phyloP scores from a whole-genome alignment of 176 grass and related monocot species.

The Bonia amplexicaulis region DNA sequence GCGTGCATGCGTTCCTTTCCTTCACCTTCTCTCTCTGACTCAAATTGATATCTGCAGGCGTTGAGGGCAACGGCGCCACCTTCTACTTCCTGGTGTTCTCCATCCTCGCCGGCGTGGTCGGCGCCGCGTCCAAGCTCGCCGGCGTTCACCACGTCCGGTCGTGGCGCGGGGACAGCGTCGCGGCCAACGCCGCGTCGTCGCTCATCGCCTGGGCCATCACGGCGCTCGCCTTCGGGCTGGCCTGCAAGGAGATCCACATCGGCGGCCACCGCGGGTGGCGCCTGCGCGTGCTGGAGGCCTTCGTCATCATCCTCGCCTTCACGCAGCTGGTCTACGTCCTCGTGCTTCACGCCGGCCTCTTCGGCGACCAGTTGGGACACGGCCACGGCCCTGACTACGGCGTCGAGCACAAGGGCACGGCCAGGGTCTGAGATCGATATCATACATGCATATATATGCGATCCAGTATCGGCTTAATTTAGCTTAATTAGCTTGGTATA shows the following conservation, averaged over 20 bases:
- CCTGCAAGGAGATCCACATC: constrained; percentile 75
- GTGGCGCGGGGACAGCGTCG: constrained; percentile 58
- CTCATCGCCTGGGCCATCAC: constrained; percentile 70
- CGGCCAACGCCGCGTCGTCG: constrained; percentile 40
- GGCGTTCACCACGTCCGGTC: constrained; percentile 54
- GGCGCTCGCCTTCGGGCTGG: constrained; percentile 67
- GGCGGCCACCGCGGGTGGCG: constrained; percentile 60
- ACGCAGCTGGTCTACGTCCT: constrained; percentile 83
- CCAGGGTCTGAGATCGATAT: constrained; percentile 23
- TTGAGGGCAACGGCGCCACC: constrained; percentile 70
- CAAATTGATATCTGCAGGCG: constrained; percentile 2
- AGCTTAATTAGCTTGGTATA: too few species aligned
- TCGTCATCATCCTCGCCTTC: constrained; percentile 75
- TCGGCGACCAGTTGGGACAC: constrained; percentile 8
- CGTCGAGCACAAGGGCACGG: constrained; percentile 46
- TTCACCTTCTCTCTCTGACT: too few species aligned
- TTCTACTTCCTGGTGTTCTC: constrained; percentile 80
- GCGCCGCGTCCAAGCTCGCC: constrained; percentile 45
- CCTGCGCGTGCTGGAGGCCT: constrained; percentile 61
- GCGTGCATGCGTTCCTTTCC: neutral
- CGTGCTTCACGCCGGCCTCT: constrained; percentile 64
- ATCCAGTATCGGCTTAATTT: too few species aligned
- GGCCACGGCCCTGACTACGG: constrained; percentile 52
- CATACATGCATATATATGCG: too few species aligned
- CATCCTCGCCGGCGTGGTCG: constrained; percentile 67